phyloP scores from a whole-genome alignment of 2,329 filamentous ascomycete genomes.

The Pyricularia pennisetigena region DNA sequence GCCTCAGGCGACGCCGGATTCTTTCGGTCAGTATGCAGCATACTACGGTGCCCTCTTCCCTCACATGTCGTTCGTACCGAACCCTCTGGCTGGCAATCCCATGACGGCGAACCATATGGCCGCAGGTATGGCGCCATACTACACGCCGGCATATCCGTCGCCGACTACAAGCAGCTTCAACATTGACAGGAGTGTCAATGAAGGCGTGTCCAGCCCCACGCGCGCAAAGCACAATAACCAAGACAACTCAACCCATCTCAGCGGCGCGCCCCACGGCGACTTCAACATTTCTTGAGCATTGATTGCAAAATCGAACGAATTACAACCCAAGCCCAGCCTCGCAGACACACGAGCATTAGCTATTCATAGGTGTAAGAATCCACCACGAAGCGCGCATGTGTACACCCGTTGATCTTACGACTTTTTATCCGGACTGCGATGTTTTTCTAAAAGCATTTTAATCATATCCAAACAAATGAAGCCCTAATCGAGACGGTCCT shows the following conservation, averaged over 20 bases:
- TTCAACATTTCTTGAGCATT: not conserved
- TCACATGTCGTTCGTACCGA: conserved; percentile 3
- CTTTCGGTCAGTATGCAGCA: conserved; percentile 2
- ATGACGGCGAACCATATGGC: not conserved
- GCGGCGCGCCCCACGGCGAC: not conserved
- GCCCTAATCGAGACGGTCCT: not conserved
- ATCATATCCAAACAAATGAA: not conserved
- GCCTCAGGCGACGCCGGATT: conserved; percentile 2
- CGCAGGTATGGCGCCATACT: not conserved
- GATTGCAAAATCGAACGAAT: not conserved
- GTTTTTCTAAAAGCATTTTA: not conserved
- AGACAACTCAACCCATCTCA: not conserved
- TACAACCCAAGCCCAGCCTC: not conserved
- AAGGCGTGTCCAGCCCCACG: not conserved
- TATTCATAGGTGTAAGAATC: not conserved
- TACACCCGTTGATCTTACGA: not conserved
- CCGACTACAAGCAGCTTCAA: not conserved
- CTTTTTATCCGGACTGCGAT: not conserved
- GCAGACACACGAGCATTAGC: not conserved
- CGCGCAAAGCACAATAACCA: not conserved
- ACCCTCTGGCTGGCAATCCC: not conserved
- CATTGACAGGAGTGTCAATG: not conserved
- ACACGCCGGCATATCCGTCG: not conserved
- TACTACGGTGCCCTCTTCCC: conserved; percentile 3
- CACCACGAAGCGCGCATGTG: not conserved